These are phyloP conservation scores for Lentinula edodes DNA, from an alignment of 768 basidiomycete species.

Conservation along the genomic window DNA sequence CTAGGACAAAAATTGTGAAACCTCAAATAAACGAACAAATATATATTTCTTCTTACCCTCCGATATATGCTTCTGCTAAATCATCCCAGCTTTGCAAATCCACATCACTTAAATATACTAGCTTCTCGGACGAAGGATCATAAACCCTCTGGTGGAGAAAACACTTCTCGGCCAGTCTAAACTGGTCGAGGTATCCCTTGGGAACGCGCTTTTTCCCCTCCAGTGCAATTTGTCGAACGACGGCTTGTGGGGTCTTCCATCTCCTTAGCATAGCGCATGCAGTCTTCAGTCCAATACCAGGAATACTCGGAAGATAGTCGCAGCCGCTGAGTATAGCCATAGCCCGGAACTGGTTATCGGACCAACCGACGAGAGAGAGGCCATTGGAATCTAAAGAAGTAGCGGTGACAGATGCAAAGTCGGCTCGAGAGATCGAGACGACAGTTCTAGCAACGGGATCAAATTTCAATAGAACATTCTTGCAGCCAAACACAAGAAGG, in stretches of 20 bases:
- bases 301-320: conserved; percentile 88
- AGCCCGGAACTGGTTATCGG: conserved; percentile 81
- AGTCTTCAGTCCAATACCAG: conserved; percentile 91
- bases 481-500: conserved; percentile 94
- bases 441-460: conserved; percentile 65
- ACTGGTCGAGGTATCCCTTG: conserved; percentile 64
- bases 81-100: conserved; percentile 48
- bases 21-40: neutral
- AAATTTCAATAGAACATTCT: conserved; percentile 88
- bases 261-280: conserved; percentile 79
- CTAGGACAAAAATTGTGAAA: conserved; percentile 28
- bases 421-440: conserved; percentile 55
- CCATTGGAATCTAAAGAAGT: conserved; percentile 43
- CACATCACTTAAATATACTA: conserved; percentile 70
- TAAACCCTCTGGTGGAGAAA: conserved; percentile 93
- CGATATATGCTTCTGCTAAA: conserved; percentile 67
- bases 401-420: conserved; percentile 57
- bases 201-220: conserved; percentile 88
- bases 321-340: conserved; percentile 95
- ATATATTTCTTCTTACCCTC: conserved; percentile 41
- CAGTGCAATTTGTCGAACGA: conserved; percentile 63
- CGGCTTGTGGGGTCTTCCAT: conserved; percentile 82
- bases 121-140: conserved; percentile 56
- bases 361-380: conserved; percentile 84
- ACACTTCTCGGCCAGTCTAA: conserved; percentile 81